Conservation (phyloP, 805 yeast genomes). For the Ogataea haglerorum region DNA sequence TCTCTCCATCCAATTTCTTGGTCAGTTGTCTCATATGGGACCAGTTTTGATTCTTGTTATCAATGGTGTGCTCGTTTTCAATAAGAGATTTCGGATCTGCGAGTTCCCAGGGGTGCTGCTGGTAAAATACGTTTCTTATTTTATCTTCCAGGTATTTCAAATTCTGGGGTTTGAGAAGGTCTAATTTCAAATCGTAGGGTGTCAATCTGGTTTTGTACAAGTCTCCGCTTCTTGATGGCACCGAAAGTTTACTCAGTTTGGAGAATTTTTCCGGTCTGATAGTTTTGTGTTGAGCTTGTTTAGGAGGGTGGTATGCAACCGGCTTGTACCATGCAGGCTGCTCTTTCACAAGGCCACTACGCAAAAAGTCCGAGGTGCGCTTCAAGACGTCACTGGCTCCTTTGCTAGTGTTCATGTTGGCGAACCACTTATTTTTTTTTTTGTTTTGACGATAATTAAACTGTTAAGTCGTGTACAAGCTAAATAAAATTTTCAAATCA, state of each 20-base stretch:
- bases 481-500: conserved; percentile 11
- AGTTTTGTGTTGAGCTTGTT: conserved; percentile 52
- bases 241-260: conserved; percentile 22
- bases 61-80: conserved; percentile 64
- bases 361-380: conserved; percentile 73
- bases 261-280: conserved; percentile 31
- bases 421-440: conserved; percentile 2
- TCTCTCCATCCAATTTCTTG: conserved; percentile 84
- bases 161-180: conserved; percentile 50
- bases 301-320: conserved; percentile 80
- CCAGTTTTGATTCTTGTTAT: conserved; percentile 64
- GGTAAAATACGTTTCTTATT: conserved; percentile 75
- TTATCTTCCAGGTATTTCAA: conserved; percentile 71
- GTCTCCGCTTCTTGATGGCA: conserved; percentile 19
- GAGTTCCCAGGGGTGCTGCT: conserved; percentile 97
- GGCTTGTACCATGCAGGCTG: conserved; percentile 91
- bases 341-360: conserved; percentile 60
- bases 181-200: conserved; percentile 35
- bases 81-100: conserved; percentile 83
- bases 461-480: conserved; percentile 2
- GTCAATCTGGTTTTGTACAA: conserved; percentile 46
- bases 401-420: conserved; percentile 65
- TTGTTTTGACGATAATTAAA: background rate
- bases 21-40: conserved; percentile 65
- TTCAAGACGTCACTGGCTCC: conserved; percentile 74